These are phyloP conservation scores for Russula sp. DNA, from an alignment of 768 basidiomycete genomes.

Conservation along the genomic window DNA sequence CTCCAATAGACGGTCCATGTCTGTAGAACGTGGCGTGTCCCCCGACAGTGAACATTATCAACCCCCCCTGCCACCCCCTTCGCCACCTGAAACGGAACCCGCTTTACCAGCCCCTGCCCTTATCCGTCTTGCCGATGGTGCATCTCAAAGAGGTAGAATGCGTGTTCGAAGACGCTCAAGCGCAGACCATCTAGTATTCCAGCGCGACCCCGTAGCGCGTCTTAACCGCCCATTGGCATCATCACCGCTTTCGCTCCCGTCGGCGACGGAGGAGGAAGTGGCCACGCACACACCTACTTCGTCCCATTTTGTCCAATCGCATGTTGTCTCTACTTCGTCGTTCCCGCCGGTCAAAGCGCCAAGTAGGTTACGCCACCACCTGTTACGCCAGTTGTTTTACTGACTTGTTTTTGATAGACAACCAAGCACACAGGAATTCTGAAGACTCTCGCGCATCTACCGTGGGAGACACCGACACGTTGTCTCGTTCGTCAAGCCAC, in stretches of 20 bases:
- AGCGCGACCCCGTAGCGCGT: conserved; percentile 29
- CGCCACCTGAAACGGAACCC: not conserved
- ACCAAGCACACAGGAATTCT: not conserved
- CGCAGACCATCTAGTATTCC: conserved; percentile 31
- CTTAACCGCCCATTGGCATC: conserved; percentile 26
- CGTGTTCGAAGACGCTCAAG: conserved; percentile 29
- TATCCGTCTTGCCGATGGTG: not conserved
- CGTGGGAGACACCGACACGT: not conserved
- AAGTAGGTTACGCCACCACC: not conserved
- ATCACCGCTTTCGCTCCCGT: conserved; percentile 31
- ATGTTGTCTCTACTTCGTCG: conserved; percentile 1
- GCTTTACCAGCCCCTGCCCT: not conserved
- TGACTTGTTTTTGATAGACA: not conserved
- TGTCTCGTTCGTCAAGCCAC: conserved; percentile 7
- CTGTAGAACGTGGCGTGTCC: conserved; percentile 47
- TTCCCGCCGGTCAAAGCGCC: not conserved
- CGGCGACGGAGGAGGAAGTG: conserved; percentile 11
- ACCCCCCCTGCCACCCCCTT: conserved; percentile 29
- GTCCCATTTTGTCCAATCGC: not conserved
- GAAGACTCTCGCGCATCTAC: not conserved
- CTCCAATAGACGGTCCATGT: conserved; percentile 42
- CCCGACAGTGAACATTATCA: conserved; percentile 37
- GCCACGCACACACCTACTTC: not conserved
- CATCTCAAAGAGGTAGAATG: conserved; percentile 24
- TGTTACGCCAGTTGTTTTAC: not conserved